Evolutionary conservation across 2,329 filamentous ascomycete genomes (phyloP), one percentile per base, ranked within the genome.

Genomic region (Lojkania enalia): DNA sequence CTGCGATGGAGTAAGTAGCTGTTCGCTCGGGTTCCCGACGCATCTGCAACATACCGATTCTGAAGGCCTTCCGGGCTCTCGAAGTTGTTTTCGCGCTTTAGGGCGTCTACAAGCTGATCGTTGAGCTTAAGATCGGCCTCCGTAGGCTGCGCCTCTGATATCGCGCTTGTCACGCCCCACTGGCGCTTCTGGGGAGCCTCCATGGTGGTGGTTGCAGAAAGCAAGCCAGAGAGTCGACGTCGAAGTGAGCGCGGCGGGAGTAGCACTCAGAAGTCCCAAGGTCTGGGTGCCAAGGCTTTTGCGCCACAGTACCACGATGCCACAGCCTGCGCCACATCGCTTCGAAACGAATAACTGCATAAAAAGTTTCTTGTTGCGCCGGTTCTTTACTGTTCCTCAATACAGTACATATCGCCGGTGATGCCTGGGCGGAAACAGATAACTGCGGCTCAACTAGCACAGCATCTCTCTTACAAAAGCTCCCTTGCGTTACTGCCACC

Each of bases 21-120:
- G 31, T 14, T 2, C 7, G 18, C 14, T 13, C 19, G 18, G 19
- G 27, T 12, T 1, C 5, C 30, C 16, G 21, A 6, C 3, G 11
- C 29, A 39, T 31, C 19, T 11, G 11, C 23, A 16, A 39, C 59
- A 49, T 72, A 89, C 88, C 91, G 86, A 69, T 88, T 90, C 51
- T 89, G 81, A 2, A 89, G 95, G 66, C 95, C 94, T 32, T 88
- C 79, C 12, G 84, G 80, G 40, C 82, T 83, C 71, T 97, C 94
- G 61, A 96, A 99, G 40, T 94, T 96, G 72, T 95, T 92, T 72
- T 96, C 88, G 30, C 79, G 79, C 67, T 90, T 90, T 49, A 99
- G 75, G 71, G 96, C 91, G 44, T 88, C 83, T 44, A 96, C 81
- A 33, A 99, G 80, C 44, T 85, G 78, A 55, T 90, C 85, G 59